A percentile compares a stretch with the other conserved stretches of the same genome.
phyloP scores from a whole-genome alignment of 352 stramenopile species.

The Peronospora destructor region DNA sequence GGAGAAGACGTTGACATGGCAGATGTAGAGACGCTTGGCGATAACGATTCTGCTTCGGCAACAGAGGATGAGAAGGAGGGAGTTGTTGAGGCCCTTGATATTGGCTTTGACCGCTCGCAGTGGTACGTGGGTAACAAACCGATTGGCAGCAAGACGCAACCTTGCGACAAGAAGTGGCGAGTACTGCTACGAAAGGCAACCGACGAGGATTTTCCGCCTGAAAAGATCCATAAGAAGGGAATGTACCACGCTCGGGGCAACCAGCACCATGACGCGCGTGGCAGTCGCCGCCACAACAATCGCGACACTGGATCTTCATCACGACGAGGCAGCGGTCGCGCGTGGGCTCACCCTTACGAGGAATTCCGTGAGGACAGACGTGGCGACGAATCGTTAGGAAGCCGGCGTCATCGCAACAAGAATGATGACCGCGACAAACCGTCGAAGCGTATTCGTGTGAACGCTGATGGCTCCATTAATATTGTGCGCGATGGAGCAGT shows the following conservation, averaged over 20 bases:
- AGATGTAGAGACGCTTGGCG: conserved; percentile 18
- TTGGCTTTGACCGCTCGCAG: conserved; percentile 53
- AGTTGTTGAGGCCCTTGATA: conserved; percentile 40
- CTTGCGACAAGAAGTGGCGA: conserved; percentile 57
- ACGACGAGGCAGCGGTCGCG: conserved; percentile 13
- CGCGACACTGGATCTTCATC: conserved; percentile 33
- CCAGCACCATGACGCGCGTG: conserved; percentile 15
- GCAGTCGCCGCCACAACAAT: conserved; percentile 19
- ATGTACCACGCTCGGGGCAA: conserved; percentile 59
- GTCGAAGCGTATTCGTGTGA: conserved; percentile 51
- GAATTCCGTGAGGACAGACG: conserved; percentile 29
- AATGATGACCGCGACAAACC: conserved; percentile 30
- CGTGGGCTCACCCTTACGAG: conserved; percentile 41
- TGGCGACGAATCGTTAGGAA: conserved; percentile 20
- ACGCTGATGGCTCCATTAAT: conserved; percentile 57
- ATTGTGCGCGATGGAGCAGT: conserved; percentile 32
- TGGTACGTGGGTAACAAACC: conserved; percentile 45
- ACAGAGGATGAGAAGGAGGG: conserved; percentile 25
- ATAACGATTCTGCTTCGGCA: conserved; percentile 15
- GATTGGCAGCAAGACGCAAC: conserved; percentile 50
- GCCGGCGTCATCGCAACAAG: conserved; percentile 20
- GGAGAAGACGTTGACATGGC: conserved; percentile 59
- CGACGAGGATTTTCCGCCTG: conserved; percentile 66
- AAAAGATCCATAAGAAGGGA: conserved; percentile 59
- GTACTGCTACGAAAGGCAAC: conserved; percentile 65